Conservation (phyloP, 176 grass and related monocot genomes). For the Olyra latifolia region DNA sequence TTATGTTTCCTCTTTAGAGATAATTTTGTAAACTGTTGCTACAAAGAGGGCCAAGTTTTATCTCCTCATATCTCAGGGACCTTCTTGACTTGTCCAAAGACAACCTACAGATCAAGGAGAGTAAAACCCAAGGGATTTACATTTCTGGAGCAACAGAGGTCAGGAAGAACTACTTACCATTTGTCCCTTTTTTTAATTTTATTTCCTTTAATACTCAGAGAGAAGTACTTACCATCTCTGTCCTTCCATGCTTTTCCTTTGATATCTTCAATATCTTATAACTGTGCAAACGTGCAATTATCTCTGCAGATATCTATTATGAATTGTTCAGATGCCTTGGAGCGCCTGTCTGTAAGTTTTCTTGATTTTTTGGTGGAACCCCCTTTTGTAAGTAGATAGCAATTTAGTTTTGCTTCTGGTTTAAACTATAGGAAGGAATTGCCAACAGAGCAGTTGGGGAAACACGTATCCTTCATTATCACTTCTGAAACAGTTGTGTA, state of each 20-base stretch:
- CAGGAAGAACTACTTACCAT: slow-evolving; percentile 12
- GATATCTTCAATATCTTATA: neutral
- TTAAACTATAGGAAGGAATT: slow-evolving; percentile 76
- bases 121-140: slow-evolving; percentile 77
- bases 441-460: slow-evolving; percentile 92
- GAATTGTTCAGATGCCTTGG: slow-evolving; percentile 63
- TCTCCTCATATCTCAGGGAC: slow-evolving; percentile 53
- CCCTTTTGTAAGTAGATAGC: slow-evolving; percentile 16
- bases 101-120: slow-evolving; percentile 93
- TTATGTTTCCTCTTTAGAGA: slow-evolving; percentile 2
- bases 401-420: slow-evolving; percentile 8
- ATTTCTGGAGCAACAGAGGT: slow-evolving; percentile 92
- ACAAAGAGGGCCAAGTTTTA: slow-evolving; percentile 9
- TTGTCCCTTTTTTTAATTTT: slow-evolving; percentile 2
- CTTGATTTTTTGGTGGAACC: neutral
- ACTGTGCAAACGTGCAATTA: slow-evolving; percentile 24
- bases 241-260: slow-evolving; percentile 28
- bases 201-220: slow-evolving; percentile 5
- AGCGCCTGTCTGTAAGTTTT: slow-evolving; percentile 73
- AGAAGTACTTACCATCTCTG: slow-evolving; percentile 6
- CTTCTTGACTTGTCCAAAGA: slow-evolving; percentile 97
- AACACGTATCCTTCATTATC: slow-evolving; percentile 68
- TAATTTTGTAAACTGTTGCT: slow-evolving; percentile 18
- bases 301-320: slow-evolving; percentile 58
- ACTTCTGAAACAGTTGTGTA: slow-evolving; percentile 40